Conservation (phyloP, 2,329 filamentous ascomycete genomes). For the Cladorrhinum sp. region DNA sequence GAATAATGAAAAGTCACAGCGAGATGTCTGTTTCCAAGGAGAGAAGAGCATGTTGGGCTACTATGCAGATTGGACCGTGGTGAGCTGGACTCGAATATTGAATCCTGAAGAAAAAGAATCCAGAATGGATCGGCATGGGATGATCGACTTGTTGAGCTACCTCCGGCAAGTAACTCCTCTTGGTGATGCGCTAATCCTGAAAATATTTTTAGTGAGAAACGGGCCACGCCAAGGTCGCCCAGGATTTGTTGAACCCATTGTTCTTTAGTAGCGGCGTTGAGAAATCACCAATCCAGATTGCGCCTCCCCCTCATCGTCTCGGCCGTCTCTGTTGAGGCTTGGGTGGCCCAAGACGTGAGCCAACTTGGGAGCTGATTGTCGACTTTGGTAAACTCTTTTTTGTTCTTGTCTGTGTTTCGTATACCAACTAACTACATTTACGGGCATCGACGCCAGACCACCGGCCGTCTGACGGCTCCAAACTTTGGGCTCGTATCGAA, state of each 20-base stretch:
- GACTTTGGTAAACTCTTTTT: not conserved
- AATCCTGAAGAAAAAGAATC: not conserved
- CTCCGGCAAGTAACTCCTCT: no score
- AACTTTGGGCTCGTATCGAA: not conserved
- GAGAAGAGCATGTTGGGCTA: not conserved
- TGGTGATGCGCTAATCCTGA: conserved; percentile 8
- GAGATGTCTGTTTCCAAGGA: not conserved
- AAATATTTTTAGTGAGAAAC: conserved; percentile 21
- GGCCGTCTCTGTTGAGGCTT: conserved; percentile 5
- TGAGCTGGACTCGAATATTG: not conserved
- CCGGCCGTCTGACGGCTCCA: not conserved
- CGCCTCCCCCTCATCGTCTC: conserved; percentile 14
- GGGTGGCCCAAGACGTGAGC: conserved; percentile 2
- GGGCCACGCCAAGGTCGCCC: conserved; percentile 1
- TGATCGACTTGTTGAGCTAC: not conserved
- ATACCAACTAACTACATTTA: not conserved
- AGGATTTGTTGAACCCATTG: conserved; percentile 3
- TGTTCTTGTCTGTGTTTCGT: not conserved
- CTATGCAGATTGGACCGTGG: not conserved
- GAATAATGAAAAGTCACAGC: no score
- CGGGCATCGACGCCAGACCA: not conserved
- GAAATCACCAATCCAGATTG: conserved; percentile 5
- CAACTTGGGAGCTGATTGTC: not conserved
- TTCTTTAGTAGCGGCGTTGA: not conserved
- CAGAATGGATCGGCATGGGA: not conserved